Percentiles rank a stretch among this genome's conserved stretches.
phyloP scores from a whole-genome alignment of 768 basidiomycete species.

The Boletus rubescentipes region DNA sequence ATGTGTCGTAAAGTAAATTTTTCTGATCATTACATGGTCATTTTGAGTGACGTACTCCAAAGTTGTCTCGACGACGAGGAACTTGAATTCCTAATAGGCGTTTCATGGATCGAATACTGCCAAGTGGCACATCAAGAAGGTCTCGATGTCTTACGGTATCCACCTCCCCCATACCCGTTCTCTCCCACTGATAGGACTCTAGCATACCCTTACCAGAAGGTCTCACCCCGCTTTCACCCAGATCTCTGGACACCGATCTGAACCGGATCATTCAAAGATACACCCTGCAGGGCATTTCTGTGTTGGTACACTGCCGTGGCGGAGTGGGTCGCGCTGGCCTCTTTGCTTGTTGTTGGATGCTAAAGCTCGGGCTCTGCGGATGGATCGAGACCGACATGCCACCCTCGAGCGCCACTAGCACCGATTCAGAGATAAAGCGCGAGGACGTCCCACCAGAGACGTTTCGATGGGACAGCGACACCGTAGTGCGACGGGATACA shows the following conservation, averaged over 20 bases:
- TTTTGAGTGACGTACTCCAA: slow-evolving; percentile 1
- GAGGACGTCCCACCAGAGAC: background rate
- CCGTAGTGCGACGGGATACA: slow-evolving; percentile 42
- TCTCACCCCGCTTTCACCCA: slow-evolving; percentile 63
- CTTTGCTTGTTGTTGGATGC: slow-evolving; percentile 88
- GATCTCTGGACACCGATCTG: slow-evolving; percentile 64
- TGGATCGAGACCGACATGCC: slow-evolving; percentile 43
- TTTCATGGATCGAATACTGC: slow-evolving; percentile 79
- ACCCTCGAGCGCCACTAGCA: background rate
- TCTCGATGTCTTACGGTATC: slow-evolving; percentile 77
- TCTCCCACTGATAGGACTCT: background rate
- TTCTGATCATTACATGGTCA: background rate
- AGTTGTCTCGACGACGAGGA: slow-evolving; percentile 88
- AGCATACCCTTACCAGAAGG: slow-evolving; percentile 92
- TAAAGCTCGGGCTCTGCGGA: slow-evolving; percentile 88
- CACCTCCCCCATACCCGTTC: background rate
- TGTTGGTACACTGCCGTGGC: slow-evolving; percentile 90
- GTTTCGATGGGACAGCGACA: slow-evolving; percentile 22
- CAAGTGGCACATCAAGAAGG: slow-evolving; percentile 58
- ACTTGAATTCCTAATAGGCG: slow-evolving; percentile 74
- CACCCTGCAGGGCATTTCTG: slow-evolving; percentile 65
- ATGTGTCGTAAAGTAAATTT: slow-evolving; percentile 73
- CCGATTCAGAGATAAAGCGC: slow-evolving; percentile 5
- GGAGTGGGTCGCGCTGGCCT: slow-evolving; percentile 93
- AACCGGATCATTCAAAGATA: slow-evolving; percentile 65